Evolutionary conservation across 345 rosid genomes (phyloP).

Genomic region (Gynandropsis gynandra): DNA sequence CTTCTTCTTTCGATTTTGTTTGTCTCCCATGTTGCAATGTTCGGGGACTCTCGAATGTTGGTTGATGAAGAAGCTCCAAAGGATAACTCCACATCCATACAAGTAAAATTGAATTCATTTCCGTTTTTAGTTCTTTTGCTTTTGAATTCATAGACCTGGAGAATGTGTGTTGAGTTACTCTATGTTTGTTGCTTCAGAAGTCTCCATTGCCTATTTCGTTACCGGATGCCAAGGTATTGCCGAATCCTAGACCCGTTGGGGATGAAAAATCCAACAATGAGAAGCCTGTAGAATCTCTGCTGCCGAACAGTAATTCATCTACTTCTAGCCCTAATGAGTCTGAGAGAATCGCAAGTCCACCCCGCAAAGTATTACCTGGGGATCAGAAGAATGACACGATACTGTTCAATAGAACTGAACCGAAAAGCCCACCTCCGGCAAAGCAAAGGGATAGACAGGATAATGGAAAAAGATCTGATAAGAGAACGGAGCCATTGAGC

Average conservation of each 20-base stretch:
- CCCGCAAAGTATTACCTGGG: slow-evolving; percentile 18
- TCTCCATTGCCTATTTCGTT: slow-evolving; percentile 32
- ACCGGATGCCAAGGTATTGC: background rate
- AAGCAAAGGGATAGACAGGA: background rate
- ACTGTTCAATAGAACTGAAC: slow-evolving; percentile 15
- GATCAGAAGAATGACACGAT: slow-evolving; percentile 19
- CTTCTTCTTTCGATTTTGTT: slow-evolving; percentile 37
- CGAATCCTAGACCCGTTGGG: slow-evolving; percentile 18
- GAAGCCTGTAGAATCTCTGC: slow-evolving; percentile 20
- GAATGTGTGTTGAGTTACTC: slow-evolving; percentile 5
- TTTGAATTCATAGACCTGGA: slow-evolving; percentile 6
- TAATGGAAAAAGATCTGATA: background rate
- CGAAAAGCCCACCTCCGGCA: slow-evolving; percentile 26
- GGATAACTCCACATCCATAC: slow-evolving; percentile 20
- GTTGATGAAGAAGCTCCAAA: slow-evolving; percentile 27
- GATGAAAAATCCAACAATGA: slow-evolving; percentile 22
- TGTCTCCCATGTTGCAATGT: slow-evolving; percentile 35
- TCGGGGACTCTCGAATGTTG: slow-evolving; percentile 25
- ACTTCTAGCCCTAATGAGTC: slow-evolving; percentile 22
- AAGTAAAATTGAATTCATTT: slow-evolving; percentile 27
- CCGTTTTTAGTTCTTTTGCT: background rate
- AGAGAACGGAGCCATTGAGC: background rate
- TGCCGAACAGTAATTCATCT: slow-evolving; percentile 19
- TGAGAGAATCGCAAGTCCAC: slow-evolving; percentile 19
- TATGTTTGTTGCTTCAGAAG: slow-evolving; percentile 33